Percentiles rank a stretch among this genome's conserved stretches.
Evolutionary conservation across 495 filamentous ascomycete species (phyloP).

Genomic region (Cercophora newfieldiana): DNA sequence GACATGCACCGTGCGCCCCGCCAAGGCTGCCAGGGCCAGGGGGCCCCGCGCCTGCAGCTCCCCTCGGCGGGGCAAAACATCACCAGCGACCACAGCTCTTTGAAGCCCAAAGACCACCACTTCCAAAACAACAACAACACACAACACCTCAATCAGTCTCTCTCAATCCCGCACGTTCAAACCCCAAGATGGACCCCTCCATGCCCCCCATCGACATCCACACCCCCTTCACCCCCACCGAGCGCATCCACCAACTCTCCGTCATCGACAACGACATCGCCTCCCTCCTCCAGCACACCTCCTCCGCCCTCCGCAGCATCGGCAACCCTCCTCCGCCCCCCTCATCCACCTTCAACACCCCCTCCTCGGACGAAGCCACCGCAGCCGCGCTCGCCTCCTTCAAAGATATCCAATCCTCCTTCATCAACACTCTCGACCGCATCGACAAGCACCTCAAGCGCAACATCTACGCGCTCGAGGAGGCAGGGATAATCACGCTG

Average conservation of each 20-base stretch:
- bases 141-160: not conserved
- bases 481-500: constrained; percentile 68
- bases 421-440: constrained; percentile 68
- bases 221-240: constrained; percentile 58
- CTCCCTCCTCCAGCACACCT: constrained; percentile 65
- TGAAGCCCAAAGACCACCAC: too few relatives aligned
- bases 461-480: constrained; percentile 79
- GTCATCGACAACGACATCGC: constrained; percentile 65
- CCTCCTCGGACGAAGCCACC: constrained; percentile 18
- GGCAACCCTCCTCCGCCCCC: constrained; percentile 47
- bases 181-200: not conserved
- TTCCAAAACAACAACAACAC: not conserved
- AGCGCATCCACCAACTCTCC: constrained; percentile 76
- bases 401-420: constrained; percentile 57
- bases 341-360: constrained; percentile 27
- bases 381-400: constrained; percentile 61
- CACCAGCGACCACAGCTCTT: not conserved
- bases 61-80: not conserved
- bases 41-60: not conserved
- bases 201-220: constrained; percentile 27
- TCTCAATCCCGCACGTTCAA: not conserved
- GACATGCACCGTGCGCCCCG: constrained; percentile 22
- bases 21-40: not conserved
- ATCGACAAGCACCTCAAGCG: constrained; percentile 69
- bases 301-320: constrained; percentile 67